Percentiles rank a stretch among this genome's conserved stretches.
These are phyloP conservation scores for Cadophora gregata DNA, from an alignment of 2,329 filamentous ascomycete genomes.

Conservation along the genomic window DNA sequence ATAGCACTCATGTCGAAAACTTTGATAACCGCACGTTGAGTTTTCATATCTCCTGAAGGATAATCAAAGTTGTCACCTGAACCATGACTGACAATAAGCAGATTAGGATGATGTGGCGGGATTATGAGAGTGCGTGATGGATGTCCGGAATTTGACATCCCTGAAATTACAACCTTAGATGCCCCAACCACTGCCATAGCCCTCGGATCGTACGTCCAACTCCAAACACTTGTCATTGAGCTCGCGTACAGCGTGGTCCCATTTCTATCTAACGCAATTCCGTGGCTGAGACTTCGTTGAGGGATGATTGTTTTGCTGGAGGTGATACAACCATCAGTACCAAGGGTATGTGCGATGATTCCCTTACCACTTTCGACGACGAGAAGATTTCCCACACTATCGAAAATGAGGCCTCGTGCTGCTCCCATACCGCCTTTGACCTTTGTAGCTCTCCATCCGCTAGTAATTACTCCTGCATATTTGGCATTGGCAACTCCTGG, in stretches of 20 bases:
- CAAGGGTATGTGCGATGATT: constrained; percentile 23
- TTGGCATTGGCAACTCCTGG: constrained; percentile 14
- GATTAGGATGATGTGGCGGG: constrained; percentile 25
- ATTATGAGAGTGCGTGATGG: constrained; percentile 29
- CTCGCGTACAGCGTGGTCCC: constrained; percentile 34
- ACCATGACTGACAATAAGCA: constrained; percentile 33
- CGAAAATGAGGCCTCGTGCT: constrained; percentile 25
- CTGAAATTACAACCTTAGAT: constrained; percentile 23
- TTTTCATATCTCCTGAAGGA: constrained; percentile 22
- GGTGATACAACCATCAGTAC: constrained; percentile 19
- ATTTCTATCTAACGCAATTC: constrained; percentile 27
- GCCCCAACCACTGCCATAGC: constrained; percentile 16
- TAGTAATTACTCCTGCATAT: constrained; percentile 23
- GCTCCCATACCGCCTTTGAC: constrained; percentile 22
- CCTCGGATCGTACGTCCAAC: constrained; percentile 27
- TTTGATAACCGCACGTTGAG: constrained; percentile 31
- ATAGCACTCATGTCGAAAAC: constrained; percentile 30
- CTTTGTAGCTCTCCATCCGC: constrained; percentile 27
- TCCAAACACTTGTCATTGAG: constrained; percentile 30
- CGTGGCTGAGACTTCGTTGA: constrained; percentile 26
- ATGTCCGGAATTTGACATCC: constrained; percentile 31
- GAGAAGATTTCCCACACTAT: constrained; percentile 25
- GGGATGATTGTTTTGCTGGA: constrained; percentile 25
- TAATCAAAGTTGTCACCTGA: constrained; percentile 32
- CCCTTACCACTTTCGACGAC: constrained; percentile 25